Conservation (phyloP, 2,329 filamentous ascomycete species). For the Aspergillus ruber region DNA sequence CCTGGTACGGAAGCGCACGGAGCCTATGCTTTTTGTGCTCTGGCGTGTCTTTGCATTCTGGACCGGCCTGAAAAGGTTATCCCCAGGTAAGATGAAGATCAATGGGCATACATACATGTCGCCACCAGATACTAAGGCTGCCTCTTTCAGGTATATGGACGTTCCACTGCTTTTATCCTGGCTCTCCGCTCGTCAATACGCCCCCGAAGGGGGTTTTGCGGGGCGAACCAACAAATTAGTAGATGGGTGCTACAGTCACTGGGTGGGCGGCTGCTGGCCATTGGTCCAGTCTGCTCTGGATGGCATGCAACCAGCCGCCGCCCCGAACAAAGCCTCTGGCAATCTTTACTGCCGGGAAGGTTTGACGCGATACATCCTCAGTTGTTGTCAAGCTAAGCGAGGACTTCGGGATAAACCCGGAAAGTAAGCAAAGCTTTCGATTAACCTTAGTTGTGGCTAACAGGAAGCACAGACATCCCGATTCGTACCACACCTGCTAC, state of each 20-base stretch:
- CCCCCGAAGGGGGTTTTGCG: constrained; percentile 85
- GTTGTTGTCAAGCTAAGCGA: constrained; percentile 71
- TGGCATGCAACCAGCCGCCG: constrained; percentile 37
- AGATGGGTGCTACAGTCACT: constrained; percentile 97
- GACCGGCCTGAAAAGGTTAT: constrained; percentile 71
- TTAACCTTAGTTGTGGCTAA: constrained; percentile 8
- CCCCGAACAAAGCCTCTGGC: constrained; percentile 17
- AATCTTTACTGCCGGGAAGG: constrained; percentile 72
- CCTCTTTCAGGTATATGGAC: constrained; percentile 60
- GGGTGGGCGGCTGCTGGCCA: constrained; percentile 93
- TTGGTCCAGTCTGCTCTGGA: constrained; percentile 73
- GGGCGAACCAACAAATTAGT: constrained; percentile 97
- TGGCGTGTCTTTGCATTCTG: constrained; percentile 81
- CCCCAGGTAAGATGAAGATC: constrained; percentile 51
- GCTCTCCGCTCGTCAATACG: constrained; percentile 83
- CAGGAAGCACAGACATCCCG: constrained; percentile 54
- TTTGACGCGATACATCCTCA: constrained; percentile 80
- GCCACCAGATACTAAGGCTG: constrained; percentile 3
- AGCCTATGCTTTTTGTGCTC: constrained; percentile 89
- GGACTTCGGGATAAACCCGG: constrained; percentile 91
- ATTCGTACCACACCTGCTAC: constrained; percentile 92
- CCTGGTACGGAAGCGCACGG: constrained; percentile 90
- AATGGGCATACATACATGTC: background rate
- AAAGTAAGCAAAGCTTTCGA: constrained; percentile 53
- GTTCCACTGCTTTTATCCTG: constrained; percentile 72